Percentiles rank a stretch among this genome's conserved stretches.
Conservation (phyloP, 2,329 filamentous ascomycete genomes). For the Aspergillus fumigatus region DNA sequence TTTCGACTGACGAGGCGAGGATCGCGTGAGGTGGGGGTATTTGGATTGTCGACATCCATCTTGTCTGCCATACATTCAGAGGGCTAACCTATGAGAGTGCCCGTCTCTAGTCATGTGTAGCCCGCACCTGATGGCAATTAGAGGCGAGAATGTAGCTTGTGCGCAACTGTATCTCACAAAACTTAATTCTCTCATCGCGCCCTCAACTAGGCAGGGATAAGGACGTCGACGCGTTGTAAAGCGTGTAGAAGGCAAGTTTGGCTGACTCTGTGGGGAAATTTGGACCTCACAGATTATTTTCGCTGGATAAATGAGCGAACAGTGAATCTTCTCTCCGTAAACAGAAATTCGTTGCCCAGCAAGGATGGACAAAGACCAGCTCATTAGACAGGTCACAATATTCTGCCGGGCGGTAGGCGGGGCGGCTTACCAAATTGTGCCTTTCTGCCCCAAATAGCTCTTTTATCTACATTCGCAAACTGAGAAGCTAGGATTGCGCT, state of each 20-base stretch:
- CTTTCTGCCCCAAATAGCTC: slow-evolving; percentile 14
- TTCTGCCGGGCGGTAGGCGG: slow-evolving; percentile 27
- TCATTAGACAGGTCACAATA: neutral
- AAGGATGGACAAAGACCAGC: neutral
- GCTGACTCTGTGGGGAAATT: neutral
- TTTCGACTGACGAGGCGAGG: slow-evolving; percentile 15
- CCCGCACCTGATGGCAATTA: neutral
- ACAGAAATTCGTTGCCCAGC: neutral
- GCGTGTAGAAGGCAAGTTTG: neutral
- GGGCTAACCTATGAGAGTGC: neutral
- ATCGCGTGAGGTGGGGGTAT: slow-evolving; percentile 14
- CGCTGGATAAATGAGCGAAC: neutral
- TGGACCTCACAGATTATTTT: neutral
- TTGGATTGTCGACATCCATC: slow-evolving; percentile 12
- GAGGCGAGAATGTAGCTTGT: neutral
- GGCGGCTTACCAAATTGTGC: slow-evolving; percentile 5
- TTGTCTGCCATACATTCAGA: slow-evolving; percentile 1
- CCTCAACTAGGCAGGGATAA: neutral
- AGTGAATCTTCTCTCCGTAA: neutral
- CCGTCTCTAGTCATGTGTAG: neutral
- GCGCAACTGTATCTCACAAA: neutral
- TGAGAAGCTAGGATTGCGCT: neutral
- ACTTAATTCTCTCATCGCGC: neutral
- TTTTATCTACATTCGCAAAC: slow-evolving; percentile 1
- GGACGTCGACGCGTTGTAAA: neutral